Base-by-base conservation (phyloP, 441 rosid genomes). In the Syzygium malaccense region DNA sequence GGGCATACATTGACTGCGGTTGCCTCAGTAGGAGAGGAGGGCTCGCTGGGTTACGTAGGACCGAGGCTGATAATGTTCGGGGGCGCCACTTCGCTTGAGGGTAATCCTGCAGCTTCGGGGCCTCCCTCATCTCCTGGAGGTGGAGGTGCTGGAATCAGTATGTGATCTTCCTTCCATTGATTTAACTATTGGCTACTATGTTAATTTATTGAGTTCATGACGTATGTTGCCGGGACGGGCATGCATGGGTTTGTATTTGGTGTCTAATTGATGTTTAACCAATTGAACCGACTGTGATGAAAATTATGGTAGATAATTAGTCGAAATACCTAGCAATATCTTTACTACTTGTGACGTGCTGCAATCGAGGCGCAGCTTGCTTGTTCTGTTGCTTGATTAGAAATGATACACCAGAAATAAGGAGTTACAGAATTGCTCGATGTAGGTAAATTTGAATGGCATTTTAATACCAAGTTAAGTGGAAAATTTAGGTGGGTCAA, bases 31-130 rank as follows among this genome's bases (percentile, higher is more conserved):
- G 99, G 99, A 53, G 99, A 97, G 91, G 99, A 98, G 89, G 98
- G 98, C 32, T 60, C 98, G 33, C 93, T 97, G 23, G 94, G 94
- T 66, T 97, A 93, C 84, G 93, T 98, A 90, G 99, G 98, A 13
- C 99, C 98, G 2, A 94, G 99, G 92, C 92, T 98, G 92, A 95
- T 98, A 88, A 92, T 98, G 91, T 98, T 98, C 8, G 99, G 99
- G 41, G 99, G 99, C 86, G 99, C 99, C 84, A 98, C 99, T 1
- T 98, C 99, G 14, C 98, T 98, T 12, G 99, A 97, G 93, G 99
- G 99, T 54, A 98, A 97, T 89, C 95, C 99, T 48, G 96, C 94
- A 4, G 96, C 98, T 83, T 89, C 98, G 0, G 99, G 99, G 79
- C 92, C 99, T 56, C 99, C 99, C 30, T 93, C 99, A 30, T 94